phyloP scores from a whole-genome alignment of 2,329 filamentous ascomycete genomes.

The Orbilia quercus region DNA sequence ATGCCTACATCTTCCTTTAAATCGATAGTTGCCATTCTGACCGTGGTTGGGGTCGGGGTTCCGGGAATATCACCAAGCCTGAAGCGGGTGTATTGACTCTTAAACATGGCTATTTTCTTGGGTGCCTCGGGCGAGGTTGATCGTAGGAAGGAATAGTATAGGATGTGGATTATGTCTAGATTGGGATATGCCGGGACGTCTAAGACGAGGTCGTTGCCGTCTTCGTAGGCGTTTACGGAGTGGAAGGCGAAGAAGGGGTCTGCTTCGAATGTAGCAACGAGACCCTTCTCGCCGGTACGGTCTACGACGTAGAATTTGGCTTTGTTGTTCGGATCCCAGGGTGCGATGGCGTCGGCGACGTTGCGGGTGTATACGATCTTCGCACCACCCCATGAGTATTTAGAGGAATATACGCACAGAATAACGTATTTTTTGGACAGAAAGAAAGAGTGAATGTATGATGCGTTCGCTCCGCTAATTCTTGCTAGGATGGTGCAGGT shows the following conservation, averaged over 20 bases:
- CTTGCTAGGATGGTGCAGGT: slow-evolving; percentile 77
- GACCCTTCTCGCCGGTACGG: slow-evolving; percentile 70
- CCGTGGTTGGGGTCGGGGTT: slow-evolving; percentile 15
- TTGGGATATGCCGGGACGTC: slow-evolving; percentile 75
- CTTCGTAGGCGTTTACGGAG: slow-evolving; percentile 79
- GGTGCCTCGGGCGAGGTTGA: slow-evolving; percentile 67
- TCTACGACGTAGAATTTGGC: slow-evolving; percentile 81
- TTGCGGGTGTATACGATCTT: slow-evolving; percentile 74
- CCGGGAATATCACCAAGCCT: slow-evolving; percentile 59
- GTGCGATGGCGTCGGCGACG: slow-evolving; percentile 74
- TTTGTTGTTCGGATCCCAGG: slow-evolving; percentile 70
- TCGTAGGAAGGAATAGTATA: slow-evolving; percentile 78
- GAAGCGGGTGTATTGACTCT: slow-evolving; percentile 58
- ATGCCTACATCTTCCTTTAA: slow-evolving; percentile 53
- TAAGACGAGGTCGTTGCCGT: slow-evolving; percentile 70
- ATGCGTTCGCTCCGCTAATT: slow-evolving; percentile 69
- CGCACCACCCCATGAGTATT: slow-evolving; percentile 70
- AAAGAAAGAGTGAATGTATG: slow-evolving; percentile 87
- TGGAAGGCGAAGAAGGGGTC: slow-evolving; percentile 82
- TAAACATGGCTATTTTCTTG: slow-evolving; percentile 64
- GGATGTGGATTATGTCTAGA: slow-evolving; percentile 72
- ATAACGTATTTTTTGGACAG: slow-evolving; percentile 77
- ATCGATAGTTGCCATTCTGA: slow-evolving; percentile 39
- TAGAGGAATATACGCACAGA: slow-evolving; percentile 77
- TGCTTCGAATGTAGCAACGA: slow-evolving; percentile 76